Evolutionary conservation across 176 grass and related monocot species (phyloP).

Genomic region (Areca catechu): DNA sequence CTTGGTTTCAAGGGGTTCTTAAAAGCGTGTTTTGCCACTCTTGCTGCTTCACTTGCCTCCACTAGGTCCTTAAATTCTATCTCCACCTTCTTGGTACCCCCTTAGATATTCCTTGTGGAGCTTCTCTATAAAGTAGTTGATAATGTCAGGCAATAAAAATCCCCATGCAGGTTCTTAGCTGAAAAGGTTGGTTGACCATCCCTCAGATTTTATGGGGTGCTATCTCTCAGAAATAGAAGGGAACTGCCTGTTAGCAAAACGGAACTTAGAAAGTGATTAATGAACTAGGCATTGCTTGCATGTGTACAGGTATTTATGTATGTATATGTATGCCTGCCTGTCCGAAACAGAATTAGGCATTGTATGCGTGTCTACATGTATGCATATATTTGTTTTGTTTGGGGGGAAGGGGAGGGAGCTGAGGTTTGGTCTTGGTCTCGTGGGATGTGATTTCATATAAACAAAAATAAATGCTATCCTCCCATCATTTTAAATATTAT

Average conservation of each 20-base stretch:
- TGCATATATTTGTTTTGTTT: no score
- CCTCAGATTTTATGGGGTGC: conserved; percentile 46
- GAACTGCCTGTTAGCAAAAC: conserved; percentile 34
- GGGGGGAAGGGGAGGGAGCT: no score
- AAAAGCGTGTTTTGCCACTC: conserved; percentile 31
- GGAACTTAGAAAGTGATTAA: neutral
- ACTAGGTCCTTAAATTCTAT: conserved; percentile 43
- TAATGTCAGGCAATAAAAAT: conserved; percentile 45
- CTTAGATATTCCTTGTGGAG: conserved; percentile 20
- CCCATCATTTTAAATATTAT: no score
- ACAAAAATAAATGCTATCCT: no score
- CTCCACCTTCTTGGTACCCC: conserved; percentile 31
- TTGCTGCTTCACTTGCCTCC: conserved; percentile 18
- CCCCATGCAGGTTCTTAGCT: conserved; percentile 46
- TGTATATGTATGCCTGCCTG: neutral
- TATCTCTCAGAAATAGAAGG: conserved; percentile 52
- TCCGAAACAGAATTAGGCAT: no score
- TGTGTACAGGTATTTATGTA: neutral
- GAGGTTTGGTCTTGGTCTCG: no score
- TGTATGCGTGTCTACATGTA: no score
- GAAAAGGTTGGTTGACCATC: conserved; percentile 63
- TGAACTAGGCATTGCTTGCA: neutral
- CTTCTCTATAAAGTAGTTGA: conserved; percentile 35
- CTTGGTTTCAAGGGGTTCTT: conserved; percentile 15
- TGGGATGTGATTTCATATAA: no score